These are phyloP conservation scores for Circinella minor DNA, from an alignment of 371 early-diverging fungal species.

Conservation along the genomic window DNA sequence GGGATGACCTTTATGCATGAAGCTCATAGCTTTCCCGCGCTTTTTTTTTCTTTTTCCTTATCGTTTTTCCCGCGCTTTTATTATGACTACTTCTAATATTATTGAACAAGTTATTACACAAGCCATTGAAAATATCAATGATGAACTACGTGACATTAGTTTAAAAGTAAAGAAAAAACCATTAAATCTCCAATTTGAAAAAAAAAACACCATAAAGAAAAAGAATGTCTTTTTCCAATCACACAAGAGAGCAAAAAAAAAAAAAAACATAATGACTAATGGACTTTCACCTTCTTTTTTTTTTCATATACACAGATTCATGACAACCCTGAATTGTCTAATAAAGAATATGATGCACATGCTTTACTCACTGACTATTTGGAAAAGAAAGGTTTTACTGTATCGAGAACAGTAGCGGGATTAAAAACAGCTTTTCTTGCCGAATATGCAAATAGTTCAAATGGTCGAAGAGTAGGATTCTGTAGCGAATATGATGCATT, in stretches of 20 bases:
- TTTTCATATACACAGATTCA: conserved; percentile 48
- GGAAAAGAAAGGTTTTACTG: conserved; percentile 57
- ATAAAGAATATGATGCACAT: conserved; percentile 64
- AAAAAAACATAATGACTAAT: no score
- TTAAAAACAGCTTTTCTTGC: conserved; percentile 69
- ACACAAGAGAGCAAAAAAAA: no score
- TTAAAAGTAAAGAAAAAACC: conserved; percentile 42
- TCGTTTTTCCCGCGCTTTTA: not conserved
- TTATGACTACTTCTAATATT: not conserved
- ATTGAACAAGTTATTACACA: conserved; percentile 7
- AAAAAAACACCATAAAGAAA: no score
- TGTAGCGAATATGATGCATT: conserved; percentile 76
- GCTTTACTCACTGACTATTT: conserved; percentile 58
- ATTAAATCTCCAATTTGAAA: not conserved
- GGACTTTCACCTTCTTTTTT: not conserved
- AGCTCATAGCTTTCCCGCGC: not conserved
- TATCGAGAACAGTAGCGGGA: conserved; percentile 58
- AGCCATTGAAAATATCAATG: conserved; percentile 49
- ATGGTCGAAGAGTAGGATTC: conserved; percentile 52
- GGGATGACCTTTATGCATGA: not conserved
- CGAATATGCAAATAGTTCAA: conserved; percentile 48
- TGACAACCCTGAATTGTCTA: conserved; percentile 61
- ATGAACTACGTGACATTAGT: conserved; percentile 60
- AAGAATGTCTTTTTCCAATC: no score
- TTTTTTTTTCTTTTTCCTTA: not conserved